Conservation (phyloP, 2,329 filamentous ascomycete genomes). For the Aspergillus quadrilineatus region DNA sequence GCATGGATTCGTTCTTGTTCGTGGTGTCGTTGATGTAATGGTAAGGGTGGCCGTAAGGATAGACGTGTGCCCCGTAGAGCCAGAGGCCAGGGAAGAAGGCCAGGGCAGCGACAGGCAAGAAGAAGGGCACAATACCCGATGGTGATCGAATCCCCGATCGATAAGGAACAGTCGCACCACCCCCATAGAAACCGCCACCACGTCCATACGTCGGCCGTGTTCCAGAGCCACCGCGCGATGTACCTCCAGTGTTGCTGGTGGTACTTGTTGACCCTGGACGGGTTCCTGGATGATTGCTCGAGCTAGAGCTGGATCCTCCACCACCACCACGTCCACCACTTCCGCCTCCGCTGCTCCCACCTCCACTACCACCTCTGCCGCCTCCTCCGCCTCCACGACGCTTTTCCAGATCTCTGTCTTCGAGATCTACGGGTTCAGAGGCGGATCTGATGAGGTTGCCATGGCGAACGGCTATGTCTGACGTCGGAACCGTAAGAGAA, state of each 20-base stretch:
- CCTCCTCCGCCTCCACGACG: constrained; percentile 50
- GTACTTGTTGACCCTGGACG: constrained; percentile 23
- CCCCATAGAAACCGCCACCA: constrained; percentile 53
- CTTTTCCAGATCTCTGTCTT: constrained; percentile 42
- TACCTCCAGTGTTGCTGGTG: constrained; percentile 31
- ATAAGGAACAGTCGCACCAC: constrained; percentile 55
- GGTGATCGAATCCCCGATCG: constrained; percentile 45
- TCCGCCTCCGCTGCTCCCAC: constrained; percentile 22
- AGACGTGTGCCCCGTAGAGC: constrained; percentile 57
- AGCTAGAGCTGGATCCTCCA: constrained; percentile 16
- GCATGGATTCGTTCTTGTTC: constrained; percentile 50
- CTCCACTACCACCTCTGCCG: constrained; percentile 26
- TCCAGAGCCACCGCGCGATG: constrained; percentile 40
- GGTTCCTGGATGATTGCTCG: background rate
- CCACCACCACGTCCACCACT: constrained; percentile 22
- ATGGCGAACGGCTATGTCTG: constrained; percentile 26
- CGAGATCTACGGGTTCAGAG: constrained; percentile 28
- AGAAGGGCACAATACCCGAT: constrained; percentile 50
- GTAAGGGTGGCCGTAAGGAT: constrained; percentile 51
- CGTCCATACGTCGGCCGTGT: constrained; percentile 49
- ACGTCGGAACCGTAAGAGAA: constrained; percentile 28
- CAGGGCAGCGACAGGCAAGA: constrained; percentile 50
- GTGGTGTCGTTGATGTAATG: constrained; percentile 49
- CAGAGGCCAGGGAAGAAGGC: constrained; percentile 55
- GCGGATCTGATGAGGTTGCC: constrained; percentile 10